These are phyloP conservation scores for Discostella stelligera DNA, from an alignment of 352 stramenopile genomes.

Conservation along the genomic window DNA sequence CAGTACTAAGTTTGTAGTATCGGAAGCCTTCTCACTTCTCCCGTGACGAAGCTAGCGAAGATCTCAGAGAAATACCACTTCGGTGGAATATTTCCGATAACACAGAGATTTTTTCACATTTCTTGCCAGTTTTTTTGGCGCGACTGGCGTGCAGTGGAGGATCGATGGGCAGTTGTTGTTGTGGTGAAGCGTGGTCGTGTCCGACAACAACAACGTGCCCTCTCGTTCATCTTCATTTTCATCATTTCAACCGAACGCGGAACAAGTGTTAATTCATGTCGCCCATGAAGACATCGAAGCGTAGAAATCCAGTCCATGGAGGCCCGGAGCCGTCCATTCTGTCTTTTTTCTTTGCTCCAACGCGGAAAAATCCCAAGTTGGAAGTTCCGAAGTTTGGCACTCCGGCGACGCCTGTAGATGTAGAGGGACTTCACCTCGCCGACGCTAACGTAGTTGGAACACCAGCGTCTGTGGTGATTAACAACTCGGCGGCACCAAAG, in stretches of 20 bases:
- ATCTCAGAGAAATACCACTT: too few relatives aligned
- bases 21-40: too few relatives aligned
- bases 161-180: too few relatives aligned
- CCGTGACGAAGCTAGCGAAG: too few relatives aligned
- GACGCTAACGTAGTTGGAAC: slow-evolving; percentile 1
- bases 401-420: slow-evolving; percentile 6
- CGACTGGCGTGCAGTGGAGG: too few relatives aligned
- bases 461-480: neutral
- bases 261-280: neutral
- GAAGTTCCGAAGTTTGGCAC: neutral
- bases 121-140: too few relatives aligned
- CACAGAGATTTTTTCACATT: too few relatives aligned
- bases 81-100: too few relatives aligned
- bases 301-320: slow-evolving; percentile 1
- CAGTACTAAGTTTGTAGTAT: too few relatives aligned
- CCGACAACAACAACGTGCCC: too few relatives aligned
- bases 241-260: neutral
- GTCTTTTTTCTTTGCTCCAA: slow-evolving; percentile 26
- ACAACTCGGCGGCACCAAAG: slow-evolving; percentile 1
- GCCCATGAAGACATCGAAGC: neutral
- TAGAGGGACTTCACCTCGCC: neutral
- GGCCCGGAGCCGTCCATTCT: slow-evolving; percentile 15
- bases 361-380: slow-evolving; percentile 3
- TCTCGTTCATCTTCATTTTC: too few relatives aligned
- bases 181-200: too few relatives aligned